Conservation (phyloP, 148 eudicot species). For the Dysphania ambrosioides region DNA sequence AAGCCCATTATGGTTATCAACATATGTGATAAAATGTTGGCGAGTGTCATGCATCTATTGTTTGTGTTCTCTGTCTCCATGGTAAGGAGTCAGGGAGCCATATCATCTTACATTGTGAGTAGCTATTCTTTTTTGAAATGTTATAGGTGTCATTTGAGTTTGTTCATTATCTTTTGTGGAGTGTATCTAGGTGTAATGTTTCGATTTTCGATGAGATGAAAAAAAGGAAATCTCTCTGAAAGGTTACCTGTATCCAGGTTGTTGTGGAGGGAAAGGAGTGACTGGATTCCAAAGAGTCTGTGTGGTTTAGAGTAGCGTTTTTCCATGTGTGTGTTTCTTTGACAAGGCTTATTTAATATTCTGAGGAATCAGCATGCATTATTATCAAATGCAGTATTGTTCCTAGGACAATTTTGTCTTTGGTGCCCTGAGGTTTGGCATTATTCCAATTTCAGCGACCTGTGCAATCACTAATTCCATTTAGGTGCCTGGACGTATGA, state of each 20-base stretch:
- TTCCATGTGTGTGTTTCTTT: too few relatives aligned
- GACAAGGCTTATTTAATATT: background rate
- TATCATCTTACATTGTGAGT: background rate
- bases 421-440: too few relatives aligned
- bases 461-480: background rate
- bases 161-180: background rate
- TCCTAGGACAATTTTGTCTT: background rate
- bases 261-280: background rate
- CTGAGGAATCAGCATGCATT: background rate
- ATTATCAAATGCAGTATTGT: background rate
- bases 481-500: background rate
- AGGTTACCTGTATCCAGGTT: background rate
- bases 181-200: background rate
- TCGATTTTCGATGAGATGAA: background rate
- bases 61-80: background rate
- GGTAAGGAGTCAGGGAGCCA: background rate
- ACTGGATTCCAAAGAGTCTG: background rate
- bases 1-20: too few relatives aligned
- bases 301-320: background rate
- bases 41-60: background rate
- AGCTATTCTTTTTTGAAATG: background rate
- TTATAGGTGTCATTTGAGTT: background rate
- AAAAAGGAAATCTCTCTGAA: background rate
- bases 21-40: too few relatives aligned
- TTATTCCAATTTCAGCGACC: background rate